Conservation (phyloP, 352 stramenopile genomes). For the Phytophthora capsici region DNA sequence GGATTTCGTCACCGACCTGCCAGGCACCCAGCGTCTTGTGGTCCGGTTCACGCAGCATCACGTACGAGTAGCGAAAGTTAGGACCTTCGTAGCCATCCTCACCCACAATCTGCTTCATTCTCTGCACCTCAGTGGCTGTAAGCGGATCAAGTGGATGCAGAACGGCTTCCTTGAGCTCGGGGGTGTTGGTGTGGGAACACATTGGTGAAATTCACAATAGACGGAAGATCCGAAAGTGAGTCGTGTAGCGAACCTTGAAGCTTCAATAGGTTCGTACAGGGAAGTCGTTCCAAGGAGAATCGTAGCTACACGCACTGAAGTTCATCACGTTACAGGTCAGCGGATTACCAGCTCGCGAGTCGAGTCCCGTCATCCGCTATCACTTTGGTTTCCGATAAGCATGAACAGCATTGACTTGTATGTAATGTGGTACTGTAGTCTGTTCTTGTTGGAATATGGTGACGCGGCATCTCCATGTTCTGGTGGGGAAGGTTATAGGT, state of each 20-base stretch:
- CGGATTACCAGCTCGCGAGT: constrained; percentile 13
- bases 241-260: not conserved
- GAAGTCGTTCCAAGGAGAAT: constrained; percentile 2
- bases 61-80: constrained; percentile 50
- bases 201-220: constrained; percentile 2
- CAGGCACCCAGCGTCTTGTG: constrained; percentile 40
- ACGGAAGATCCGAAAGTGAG: constrained; percentile 17
- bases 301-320: not conserved
- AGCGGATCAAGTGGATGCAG: constrained; percentile 48
- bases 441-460: too few relatives aligned
- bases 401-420: too few relatives aligned
- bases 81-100: constrained; percentile 34
- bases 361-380: constrained; percentile 6
- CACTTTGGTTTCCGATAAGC: not conserved
- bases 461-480: constrained; percentile 8
- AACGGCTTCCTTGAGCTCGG: constrained; percentile 16
- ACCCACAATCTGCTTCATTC: constrained; percentile 43
- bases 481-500: constrained; percentile 5
- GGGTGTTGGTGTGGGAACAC: constrained; percentile 28
- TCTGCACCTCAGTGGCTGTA: constrained; percentile 39
- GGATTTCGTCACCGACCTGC: constrained; percentile 33
- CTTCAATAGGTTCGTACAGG: not conserved
- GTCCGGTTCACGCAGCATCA: constrained; percentile 51
- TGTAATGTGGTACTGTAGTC: too few relatives aligned
- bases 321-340: not conserved